Base-by-base conservation (phyloP, 2,329 filamentous ascomycete species). In the Aspergillus quadrilineatus region DNA sequence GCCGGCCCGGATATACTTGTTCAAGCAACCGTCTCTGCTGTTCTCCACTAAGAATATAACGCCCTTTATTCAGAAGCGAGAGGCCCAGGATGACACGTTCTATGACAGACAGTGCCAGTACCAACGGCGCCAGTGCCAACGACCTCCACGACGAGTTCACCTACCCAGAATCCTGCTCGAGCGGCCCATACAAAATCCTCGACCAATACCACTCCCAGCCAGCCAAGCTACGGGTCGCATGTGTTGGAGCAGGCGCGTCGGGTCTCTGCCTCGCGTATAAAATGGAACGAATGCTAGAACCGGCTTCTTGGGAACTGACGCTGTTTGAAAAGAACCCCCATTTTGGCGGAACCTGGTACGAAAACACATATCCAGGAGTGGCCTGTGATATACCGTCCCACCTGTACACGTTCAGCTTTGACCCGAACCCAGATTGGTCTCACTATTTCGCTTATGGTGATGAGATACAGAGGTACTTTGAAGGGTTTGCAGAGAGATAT, bases 391-490 rank as follows among this genome's bases (percentile, higher is more conserved):
- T 60, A 15, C 58, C 58, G 1, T 39, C 58, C 1, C 58, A 60
- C 36, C 53, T 42, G 4, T 60, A 60, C 9, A 45, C 46, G 6
- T 56, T 56, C 53, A 22, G 41, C 1, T 60, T 58, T 37, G 63
- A 58, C 32, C 56, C 55, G 15, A 62, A 62, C 36, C 60, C 58
- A 6, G 55, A 66, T 26, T 68, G 65, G 65, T 58, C 59, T 7
- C 53, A 64, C 34, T 63, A 60, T 32, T 68, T 62, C 52, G 45
- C 62, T 15, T 52, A 53, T 7, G 57, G 57, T 1, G 41, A 50
- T 12, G 57, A 65, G 50, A 64, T 64, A 9, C 51, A 56, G 28
- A 12, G 46, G 6, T 66, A 66, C 37, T 51, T 63, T 15, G 22
- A 64, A 14, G 26, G n/a, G n/a, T 53, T 66, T n/a, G 59, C 54